Percentiles rank a stretch among this genome's conserved stretches.
Evolutionary conservation across 352 stramenopile species (phyloP).

Genomic region (Globisporangium carolinianum): DNA sequence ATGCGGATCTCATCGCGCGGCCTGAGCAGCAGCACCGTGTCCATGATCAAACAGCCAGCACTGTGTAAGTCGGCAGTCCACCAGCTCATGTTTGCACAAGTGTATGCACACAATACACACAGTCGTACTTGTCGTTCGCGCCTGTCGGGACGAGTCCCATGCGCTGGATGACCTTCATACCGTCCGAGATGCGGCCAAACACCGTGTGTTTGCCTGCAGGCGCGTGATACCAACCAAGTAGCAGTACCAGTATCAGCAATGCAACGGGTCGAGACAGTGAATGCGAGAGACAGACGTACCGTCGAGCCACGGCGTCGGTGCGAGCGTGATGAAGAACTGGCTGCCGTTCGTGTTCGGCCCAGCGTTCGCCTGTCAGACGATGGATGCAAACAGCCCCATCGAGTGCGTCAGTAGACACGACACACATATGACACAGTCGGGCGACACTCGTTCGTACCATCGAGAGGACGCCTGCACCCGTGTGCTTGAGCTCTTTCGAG

Average conservation of each 20-base stretch:
- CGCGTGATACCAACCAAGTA: too few relatives aligned
- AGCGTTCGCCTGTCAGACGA: conserved; percentile 64
- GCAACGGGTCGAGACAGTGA: neutral
- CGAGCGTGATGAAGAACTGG: conserved; percentile 94
- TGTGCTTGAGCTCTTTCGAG: conserved; percentile 90
- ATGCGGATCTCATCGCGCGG: conserved; percentile 76
- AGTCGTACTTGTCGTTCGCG: conserved; percentile 69
- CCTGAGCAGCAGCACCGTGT: conserved; percentile 16
- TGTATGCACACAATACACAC: neutral
- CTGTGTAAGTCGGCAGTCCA: neutral
- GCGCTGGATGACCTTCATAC: conserved; percentile 92
- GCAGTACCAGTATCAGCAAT: neutral
- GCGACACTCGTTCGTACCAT: conserved; percentile 39
- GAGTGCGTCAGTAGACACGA: neutral
- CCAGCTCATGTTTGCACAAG: too few relatives aligned
- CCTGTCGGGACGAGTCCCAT: conserved; percentile 88
- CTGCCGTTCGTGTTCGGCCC: conserved; percentile 90
- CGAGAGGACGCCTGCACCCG: conserved; percentile 86
- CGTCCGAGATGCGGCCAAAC: conserved; percentile 87
- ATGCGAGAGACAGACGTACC: conserved; percentile 26
- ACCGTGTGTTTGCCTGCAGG: conserved; percentile 88
- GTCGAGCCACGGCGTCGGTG: conserved; percentile 91
- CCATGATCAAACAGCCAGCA: too few relatives aligned
- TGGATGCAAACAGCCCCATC: neutral
- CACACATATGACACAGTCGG: neutral